A percentile compares a stretch with the other conserved stretches of the same genome.
Conservation (phyloP, 2,329 filamentous ascomycete species). For the Colletotrichum tamarilloi region DNA sequence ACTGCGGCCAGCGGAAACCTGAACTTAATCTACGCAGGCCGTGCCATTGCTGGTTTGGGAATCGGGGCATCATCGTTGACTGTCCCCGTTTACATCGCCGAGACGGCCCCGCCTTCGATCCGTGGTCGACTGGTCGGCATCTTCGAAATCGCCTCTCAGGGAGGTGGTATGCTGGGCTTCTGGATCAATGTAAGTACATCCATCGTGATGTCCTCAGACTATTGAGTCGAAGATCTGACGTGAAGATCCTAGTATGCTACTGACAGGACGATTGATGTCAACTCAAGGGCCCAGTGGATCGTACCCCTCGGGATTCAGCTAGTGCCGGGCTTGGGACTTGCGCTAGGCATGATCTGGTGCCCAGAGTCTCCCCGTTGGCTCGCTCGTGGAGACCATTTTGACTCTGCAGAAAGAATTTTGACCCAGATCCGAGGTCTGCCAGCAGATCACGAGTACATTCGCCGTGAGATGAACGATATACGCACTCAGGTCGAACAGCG, state of each 20-base stretch:
- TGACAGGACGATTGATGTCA: conserved; percentile 34
- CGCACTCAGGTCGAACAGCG: conserved; percentile 65
- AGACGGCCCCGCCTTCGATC: conserved; percentile 59
- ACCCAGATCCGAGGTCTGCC: conserved; percentile 45
- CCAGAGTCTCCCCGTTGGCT: conserved; percentile 53
- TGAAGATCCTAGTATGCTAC: conserved; percentile 32
- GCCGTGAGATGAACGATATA: conserved; percentile 67
- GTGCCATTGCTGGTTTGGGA: conserved; percentile 63
- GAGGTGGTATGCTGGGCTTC: conserved; percentile 57
- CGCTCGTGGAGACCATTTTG: conserved; percentile 48
- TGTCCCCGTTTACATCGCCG: conserved; percentile 56
- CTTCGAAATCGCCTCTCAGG: conserved; percentile 60
- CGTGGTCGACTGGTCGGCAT: conserved; percentile 63
- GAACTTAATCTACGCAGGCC: conserved; percentile 56
- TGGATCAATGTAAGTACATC: conserved; percentile 46
- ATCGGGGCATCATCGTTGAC: conserved; percentile 62
- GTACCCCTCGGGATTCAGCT: conserved; percentile 56
- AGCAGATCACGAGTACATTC: conserved; percentile 38
- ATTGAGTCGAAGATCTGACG: not conserved
- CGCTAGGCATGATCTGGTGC: conserved; percentile 47
- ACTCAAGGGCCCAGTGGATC: conserved; percentile 48
- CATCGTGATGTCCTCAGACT: fast-evolving
- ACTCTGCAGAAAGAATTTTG: conserved; percentile 52
- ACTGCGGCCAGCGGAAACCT: conserved; percentile 47
- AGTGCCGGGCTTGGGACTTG: conserved; percentile 49